Conservation (phyloP, 345 rosid species). For the Rhodamnia rubescens region DNA sequence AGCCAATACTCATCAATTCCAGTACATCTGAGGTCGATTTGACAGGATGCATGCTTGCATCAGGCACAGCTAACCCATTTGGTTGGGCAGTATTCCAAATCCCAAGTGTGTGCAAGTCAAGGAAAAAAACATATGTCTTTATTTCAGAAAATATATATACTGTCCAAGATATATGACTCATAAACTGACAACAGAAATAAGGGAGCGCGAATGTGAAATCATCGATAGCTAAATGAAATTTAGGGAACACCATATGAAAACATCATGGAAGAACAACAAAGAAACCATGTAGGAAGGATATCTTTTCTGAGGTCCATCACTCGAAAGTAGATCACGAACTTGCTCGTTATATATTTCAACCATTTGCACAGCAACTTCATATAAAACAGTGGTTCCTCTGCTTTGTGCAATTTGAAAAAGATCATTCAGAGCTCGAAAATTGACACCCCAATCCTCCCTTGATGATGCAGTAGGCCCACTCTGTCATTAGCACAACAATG, state of each 20-base stretch:
- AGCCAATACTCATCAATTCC: slow-evolving; percentile 76
- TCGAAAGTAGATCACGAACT: slow-evolving; percentile 88
- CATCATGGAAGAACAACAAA: background rate
- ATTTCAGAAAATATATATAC: background rate
- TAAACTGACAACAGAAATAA: background rate
- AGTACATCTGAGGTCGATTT: slow-evolving; percentile 75
- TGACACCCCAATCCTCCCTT: slow-evolving; percentile 94
- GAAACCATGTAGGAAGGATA: slow-evolving; percentile 47
- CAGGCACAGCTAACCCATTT: slow-evolving; percentile 98
- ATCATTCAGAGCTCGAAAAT: slow-evolving; percentile 85
- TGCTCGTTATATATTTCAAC: slow-evolving; percentile 97
- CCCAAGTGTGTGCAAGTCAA: slow-evolving; percentile 96
- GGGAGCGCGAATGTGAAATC: background rate
- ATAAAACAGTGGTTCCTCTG: slow-evolving; percentile 50
- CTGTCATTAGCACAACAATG: slow-evolving; percentile 21
- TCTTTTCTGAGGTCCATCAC: slow-evolving; percentile 58
- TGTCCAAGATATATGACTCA: background rate
- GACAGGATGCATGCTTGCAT: slow-evolving; percentile 84
- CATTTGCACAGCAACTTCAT: slow-evolving; percentile 97
- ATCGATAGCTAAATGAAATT: background rate
- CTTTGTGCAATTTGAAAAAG: slow-evolving; percentile 75
- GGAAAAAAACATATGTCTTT: slow-evolving; percentile 19
- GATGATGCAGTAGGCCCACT: slow-evolving; percentile 79
- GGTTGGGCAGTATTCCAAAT: slow-evolving; percentile 91
- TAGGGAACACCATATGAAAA: background rate